phyloP scores from a whole-genome alignment of 1,284 basidiomycete species.

The Somion occarium region DNA sequence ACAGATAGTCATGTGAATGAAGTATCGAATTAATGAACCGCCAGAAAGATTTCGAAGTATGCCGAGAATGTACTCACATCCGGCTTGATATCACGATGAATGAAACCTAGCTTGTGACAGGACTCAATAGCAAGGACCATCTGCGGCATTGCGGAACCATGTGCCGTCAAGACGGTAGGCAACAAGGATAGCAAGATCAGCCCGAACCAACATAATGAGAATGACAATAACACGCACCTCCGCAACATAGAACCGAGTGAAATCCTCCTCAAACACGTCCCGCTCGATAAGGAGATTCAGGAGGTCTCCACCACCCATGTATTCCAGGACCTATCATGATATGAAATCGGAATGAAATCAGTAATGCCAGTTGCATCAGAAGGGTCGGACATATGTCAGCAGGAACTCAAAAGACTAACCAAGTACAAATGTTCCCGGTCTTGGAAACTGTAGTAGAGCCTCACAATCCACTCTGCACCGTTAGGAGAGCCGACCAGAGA shows the following conservation, averaged over 20 bases:
- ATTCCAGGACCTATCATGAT: slow-evolving; percentile 73
- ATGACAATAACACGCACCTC: slow-evolving; percentile 52
- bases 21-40: not conserved
- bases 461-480: slow-evolving; percentile 89
- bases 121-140: slow-evolving; percentile 96
- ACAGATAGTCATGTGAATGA: slow-evolving; percentile 18
- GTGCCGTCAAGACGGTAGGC: slow-evolving; percentile 7
- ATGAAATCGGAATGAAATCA: slow-evolving; percentile 53
- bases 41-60: slow-evolving; percentile 6
- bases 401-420: slow-evolving; percentile 46
- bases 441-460: slow-evolving; percentile 88
- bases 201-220: not conserved
- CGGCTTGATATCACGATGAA: slow-evolving; percentile 96
- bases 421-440: slow-evolving; percentile 92
- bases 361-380: slow-evolving; percentile 33
- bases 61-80: slow-evolving; percentile 51
- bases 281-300: slow-evolving; percentile 92
- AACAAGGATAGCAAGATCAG: slow-evolving; percentile 2
- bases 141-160: slow-evolving; percentile 33
- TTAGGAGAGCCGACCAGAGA: slow-evolving; percentile 65
- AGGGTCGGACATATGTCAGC: not conserved
- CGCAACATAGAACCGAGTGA: slow-evolving; percentile 93
- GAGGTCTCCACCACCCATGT: slow-evolving; percentile 95
- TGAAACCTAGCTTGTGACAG: slow-evolving; percentile 93
- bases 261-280: slow-evolving; percentile 91